A percentile compares a stretch with the other conserved stretches of the same genome.
These are phyloP conservation scores for Arthrobotrys iridis DNA, from an alignment of 2,329 filamentous ascomycete genomes.

Conservation along the genomic window DNA sequence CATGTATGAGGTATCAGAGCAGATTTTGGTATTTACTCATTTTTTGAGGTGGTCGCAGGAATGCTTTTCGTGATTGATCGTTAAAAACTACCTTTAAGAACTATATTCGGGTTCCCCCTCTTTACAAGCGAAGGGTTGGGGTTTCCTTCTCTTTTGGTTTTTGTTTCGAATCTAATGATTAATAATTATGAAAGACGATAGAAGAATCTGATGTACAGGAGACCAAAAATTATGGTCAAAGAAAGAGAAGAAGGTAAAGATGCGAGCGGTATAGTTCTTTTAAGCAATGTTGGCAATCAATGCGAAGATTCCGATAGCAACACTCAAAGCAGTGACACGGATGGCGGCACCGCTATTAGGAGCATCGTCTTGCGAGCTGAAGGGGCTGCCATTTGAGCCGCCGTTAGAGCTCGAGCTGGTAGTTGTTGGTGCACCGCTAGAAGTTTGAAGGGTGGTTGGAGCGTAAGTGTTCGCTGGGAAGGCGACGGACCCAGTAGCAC, in stretches of 20 bases:
- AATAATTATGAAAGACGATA: slow-evolving; percentile 5
- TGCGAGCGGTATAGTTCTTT: background rate
- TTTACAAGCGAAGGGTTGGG: background rate
- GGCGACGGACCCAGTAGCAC: slow-evolving; percentile 19
- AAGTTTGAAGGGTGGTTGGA: slow-evolving; percentile 40
- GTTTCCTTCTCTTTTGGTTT: too few relatives aligned
- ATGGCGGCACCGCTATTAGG: slow-evolving; percentile 22
- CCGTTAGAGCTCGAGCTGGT: background rate
- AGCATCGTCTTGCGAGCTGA: slow-evolving; percentile 35
- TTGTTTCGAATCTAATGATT: slow-evolving; percentile 14
- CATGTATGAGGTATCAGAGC: background rate
- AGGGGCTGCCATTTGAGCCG: slow-evolving; percentile 43
- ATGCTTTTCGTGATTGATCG: slow-evolving; percentile 17
- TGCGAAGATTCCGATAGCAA: slow-evolving; percentile 33
- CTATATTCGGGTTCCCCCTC: background rate
- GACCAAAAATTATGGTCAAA: slow-evolving; percentile 13
- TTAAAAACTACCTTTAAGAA: slow-evolving; percentile 16
- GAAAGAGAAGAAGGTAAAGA: slow-evolving; percentile 4
- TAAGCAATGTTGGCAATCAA: slow-evolving; percentile 49
- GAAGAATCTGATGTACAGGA: slow-evolving; percentile 27
- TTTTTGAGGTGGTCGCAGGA: background rate
- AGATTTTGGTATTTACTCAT: background rate
- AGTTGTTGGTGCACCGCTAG: slow-evolving; percentile 4
- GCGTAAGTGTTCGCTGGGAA: slow-evolving; percentile 32
- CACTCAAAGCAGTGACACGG: slow-evolving; percentile 15